Percentiles rank a stretch among this genome's conserved stretches.
Conservation (phyloP, 1,284 basidiomycete species). For the Exobasidium cylindrosporum region DNA sequence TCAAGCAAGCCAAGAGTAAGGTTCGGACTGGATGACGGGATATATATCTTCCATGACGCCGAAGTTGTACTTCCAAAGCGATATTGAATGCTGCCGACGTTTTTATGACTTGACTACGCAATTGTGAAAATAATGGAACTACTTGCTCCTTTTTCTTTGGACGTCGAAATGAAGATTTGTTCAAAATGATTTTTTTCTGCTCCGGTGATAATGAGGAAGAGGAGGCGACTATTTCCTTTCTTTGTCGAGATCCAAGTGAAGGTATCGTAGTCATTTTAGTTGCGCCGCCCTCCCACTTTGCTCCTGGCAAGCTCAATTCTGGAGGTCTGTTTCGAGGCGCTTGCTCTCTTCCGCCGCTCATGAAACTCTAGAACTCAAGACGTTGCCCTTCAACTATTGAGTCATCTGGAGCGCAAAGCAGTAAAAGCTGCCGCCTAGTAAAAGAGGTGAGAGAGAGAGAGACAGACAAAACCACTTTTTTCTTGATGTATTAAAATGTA, state of each 20-base stretch:
- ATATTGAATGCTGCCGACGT: neutral
- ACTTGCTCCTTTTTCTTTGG: neutral
- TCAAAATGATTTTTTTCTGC: neutral
- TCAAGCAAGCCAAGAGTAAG: conserved; percentile 84
- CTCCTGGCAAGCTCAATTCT: neutral
- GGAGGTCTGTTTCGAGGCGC: neutral
- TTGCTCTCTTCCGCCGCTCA: neutral
- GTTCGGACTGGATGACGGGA: conserved; percentile 78
- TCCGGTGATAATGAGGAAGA: neutral
- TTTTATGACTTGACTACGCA: neutral
- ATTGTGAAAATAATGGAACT: neutral
- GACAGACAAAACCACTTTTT: too few species aligned
- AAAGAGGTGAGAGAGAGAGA: too few species aligned
- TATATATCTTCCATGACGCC: conserved; percentile 43
- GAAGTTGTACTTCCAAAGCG: conserved; percentile 22
- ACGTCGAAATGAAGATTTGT: neutral
- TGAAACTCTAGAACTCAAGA: too few species aligned
- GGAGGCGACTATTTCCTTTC: neutral
- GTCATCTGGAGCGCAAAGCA: too few species aligned
- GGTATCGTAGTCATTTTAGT: neutral
- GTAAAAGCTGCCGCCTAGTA: too few species aligned
- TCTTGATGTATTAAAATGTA: too few species aligned
- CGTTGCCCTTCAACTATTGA: too few species aligned
- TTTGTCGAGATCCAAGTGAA: neutral
- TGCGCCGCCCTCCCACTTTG: neutral